Base-by-base conservation (phyloP, 345 rosid genomes). In the Leavenworthia alabamica region DNA sequence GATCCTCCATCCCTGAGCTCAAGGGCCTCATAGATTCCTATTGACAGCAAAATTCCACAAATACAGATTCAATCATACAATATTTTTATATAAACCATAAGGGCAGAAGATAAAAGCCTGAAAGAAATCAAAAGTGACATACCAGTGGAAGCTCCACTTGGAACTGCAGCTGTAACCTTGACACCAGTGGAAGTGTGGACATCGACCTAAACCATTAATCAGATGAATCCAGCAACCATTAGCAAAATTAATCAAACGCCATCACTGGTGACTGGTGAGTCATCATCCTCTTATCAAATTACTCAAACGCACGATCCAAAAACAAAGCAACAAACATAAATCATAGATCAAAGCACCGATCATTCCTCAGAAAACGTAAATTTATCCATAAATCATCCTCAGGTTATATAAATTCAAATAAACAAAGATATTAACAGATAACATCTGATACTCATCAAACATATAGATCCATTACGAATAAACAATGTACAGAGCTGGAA, bases 391-490 rank as follows among this genome's bases (percentile, higher is more conserved):
- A 11, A 61, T 43, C 64, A 29, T n/a, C n/a, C n/a, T 2, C n/a
- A 43, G 29, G 2, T 20, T 12, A 14, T 19, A 55, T 2, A 40
- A 14, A 20, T 12, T 11, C 58, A 13, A 41, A 3, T 5, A 4
- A 0, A 32, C 8, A 14, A 19, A 13, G 12, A 56, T 11, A 11
- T 6, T 23, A 27, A n/a, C 15, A 31, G 9, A 32, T 6, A 13
- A 33, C 27, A 22, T 27, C 24, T 3, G 28, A 41, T 23, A 13
- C 24, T 16, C 47, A 41, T 45, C 23, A 42, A 2, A 62, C 12
- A 54, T 45, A 53, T 48, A 73, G 73, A 80, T 56, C 71, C 43
- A 37, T 6, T n/a, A 48, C 55, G 36, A 49, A 37, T 35, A 74
- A 50, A 61, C 31, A 28, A 44, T 42, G 73, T n/a, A 52, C 20